Evolutionary conservation across 1,139 yeast species (phyloP).

Genomic region (Pichia sp.): DNA sequence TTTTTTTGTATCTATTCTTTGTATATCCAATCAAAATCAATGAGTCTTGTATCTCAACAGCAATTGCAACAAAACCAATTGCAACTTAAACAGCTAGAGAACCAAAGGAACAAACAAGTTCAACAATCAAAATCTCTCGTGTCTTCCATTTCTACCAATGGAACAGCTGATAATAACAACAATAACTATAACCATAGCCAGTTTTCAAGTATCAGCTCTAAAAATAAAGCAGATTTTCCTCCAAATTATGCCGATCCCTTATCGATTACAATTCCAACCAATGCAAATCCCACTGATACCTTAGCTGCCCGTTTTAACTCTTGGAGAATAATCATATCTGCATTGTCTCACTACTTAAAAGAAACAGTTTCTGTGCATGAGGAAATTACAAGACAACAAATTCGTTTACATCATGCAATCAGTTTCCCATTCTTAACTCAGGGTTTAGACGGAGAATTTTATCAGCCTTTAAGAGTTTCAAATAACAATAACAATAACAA

Average conservation of each 20-base stretch:
- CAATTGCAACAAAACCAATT: constrained; percentile 29
- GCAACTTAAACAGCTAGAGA: constrained; percentile 29
- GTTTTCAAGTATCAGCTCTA: not conserved
- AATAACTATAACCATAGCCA: not conserved
- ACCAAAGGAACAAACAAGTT: constrained; percentile 33
- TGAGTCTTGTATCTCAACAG: constrained; percentile 31
- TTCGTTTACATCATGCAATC: constrained; percentile 74
- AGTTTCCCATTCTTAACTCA: constrained; percentile 42
- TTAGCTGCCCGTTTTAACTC: constrained; percentile 77
- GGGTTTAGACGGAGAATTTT: constrained; percentile 31
- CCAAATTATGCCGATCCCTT: constrained; percentile 32
- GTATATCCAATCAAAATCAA: not conserved
- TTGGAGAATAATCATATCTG: constrained; percentile 77
- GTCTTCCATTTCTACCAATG: constrained; percentile 6
- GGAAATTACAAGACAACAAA: constrained; percentile 77
- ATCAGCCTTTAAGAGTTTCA: constrained; percentile 29
- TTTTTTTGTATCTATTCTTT: not conserved
- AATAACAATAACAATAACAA: no score
- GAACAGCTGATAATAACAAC: not conserved
- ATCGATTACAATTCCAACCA: constrained; percentile 41
- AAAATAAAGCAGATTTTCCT: not conserved
- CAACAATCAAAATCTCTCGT: constrained; percentile 32
- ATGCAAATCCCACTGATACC: constrained; percentile 76
- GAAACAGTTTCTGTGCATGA: constrained; percentile 84
- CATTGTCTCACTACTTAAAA: constrained; percentile 64